Conservation (phyloP, 768 basidiomycete species). For the Postia placenta region DNA sequence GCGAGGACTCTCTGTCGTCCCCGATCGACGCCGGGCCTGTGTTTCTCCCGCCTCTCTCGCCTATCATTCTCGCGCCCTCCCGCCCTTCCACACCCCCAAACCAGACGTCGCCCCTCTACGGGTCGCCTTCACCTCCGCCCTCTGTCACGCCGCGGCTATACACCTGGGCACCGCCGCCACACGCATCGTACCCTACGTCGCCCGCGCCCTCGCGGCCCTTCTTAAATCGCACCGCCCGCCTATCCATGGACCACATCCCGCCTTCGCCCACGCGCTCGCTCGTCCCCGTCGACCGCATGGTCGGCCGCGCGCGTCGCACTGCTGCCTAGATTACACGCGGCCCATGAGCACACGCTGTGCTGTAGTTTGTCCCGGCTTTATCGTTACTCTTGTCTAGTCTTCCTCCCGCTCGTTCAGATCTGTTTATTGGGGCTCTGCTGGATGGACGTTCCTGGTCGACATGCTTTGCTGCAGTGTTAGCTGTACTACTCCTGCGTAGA, state of each 20-base stretch:
- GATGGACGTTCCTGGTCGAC: no score
- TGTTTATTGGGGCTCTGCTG: no score
- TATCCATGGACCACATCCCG: conserved; percentile 52
- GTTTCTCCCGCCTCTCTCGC: not conserved
- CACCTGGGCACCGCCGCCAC: conserved; percentile 36
- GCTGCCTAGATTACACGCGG: no score
- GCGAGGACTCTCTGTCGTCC: no score
- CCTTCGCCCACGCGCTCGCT: conserved; percentile 25
- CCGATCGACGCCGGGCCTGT: conserved; percentile 1
- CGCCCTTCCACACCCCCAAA: conserved; percentile 29
- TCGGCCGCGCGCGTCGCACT: not conserved
- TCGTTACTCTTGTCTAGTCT: no score
- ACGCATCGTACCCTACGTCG: conserved; percentile 26
- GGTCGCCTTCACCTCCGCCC: conserved; percentile 48
- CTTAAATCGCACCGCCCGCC: conserved; percentile 52
- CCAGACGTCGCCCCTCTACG: conserved; percentile 17
- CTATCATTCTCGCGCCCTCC: conserved; percentile 6
- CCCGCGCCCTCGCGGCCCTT: conserved; percentile 39
- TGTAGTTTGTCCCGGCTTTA: no score
- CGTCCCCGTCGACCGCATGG: not conserved
- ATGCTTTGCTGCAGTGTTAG: no score
- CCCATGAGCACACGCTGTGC: no score
- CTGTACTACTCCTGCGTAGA: no score
- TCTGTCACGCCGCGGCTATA: conserved; percentile 53
- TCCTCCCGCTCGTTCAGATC: no score